These are phyloP conservation scores for Uncinocarpus reesii DNA, from an alignment of 2,329 filamentous ascomycete genomes.

Conservation along the genomic window DNA sequence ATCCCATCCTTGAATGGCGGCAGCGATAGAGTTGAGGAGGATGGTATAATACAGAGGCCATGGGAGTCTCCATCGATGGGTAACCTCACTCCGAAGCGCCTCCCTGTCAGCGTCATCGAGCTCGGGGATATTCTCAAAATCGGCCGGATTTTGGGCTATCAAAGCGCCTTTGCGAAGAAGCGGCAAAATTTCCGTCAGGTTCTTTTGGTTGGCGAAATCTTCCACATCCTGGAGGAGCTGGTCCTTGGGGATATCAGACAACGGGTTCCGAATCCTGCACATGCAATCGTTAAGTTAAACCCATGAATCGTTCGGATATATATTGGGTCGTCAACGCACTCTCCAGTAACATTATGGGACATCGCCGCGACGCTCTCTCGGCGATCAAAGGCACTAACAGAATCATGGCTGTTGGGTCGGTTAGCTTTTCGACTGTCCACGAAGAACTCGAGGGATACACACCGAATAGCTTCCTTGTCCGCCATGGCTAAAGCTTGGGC, in stretches of 20 bases:
- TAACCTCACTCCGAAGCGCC: conserved; percentile 36
- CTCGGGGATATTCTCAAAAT: conserved; percentile 52
- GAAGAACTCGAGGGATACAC: background rate
- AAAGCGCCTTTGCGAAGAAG: conserved; percentile 47
- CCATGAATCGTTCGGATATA: background rate
- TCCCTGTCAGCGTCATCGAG: conserved; percentile 44
- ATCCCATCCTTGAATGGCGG: conserved; percentile 47
- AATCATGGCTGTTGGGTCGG: conserved; percentile 10
- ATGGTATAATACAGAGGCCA: conserved; percentile 42
- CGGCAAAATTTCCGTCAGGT: conserved; percentile 47
- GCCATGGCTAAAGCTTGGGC: conserved; percentile 1
- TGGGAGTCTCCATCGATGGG: conserved; percentile 40
- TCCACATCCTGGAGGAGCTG: conserved; percentile 26
- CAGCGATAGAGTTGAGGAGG: conserved; percentile 44
- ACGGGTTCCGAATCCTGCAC: conserved; percentile 30
- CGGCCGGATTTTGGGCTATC: conserved; percentile 58
- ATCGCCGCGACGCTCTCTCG: conserved; percentile 22
- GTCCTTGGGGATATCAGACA: conserved; percentile 25
- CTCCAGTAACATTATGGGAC: conserved; percentile 27
- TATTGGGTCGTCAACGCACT: conserved; percentile 22
- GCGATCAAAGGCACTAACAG: conserved; percentile 13
- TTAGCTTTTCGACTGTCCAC: background rate
- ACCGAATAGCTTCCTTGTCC: conserved; percentile 6
- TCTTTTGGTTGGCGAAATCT: conserved; percentile 45
- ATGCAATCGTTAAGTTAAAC: background rate